Conservation (phyloP, 1,139 yeast genomes). For the Saccharomyces hybrid region DNA sequence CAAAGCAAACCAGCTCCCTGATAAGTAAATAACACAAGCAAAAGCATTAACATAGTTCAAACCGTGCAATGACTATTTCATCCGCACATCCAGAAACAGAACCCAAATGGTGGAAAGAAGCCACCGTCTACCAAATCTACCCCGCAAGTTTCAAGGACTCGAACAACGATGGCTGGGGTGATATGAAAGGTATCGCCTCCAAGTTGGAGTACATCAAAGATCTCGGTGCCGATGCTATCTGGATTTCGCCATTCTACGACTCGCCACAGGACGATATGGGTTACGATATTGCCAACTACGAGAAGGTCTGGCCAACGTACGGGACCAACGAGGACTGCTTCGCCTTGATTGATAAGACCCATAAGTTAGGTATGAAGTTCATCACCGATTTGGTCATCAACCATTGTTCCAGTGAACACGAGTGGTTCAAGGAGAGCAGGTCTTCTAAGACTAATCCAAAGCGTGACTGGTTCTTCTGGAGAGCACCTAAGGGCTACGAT, state of each 20-base stretch:
- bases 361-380: slow-evolving; percentile 44
- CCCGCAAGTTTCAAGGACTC: slow-evolving; percentile 54
- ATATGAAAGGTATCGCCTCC: slow-evolving; percentile 46
- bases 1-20: too few relatives aligned
- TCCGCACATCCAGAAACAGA: slow-evolving; percentile 12
- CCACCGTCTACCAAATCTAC: slow-evolving; percentile 50
- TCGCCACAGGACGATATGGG: slow-evolving; percentile 62
- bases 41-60: too few relatives aligned
- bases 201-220: slow-evolving; percentile 46
- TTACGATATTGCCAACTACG: slow-evolving; percentile 50
- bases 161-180: slow-evolving; percentile 53
- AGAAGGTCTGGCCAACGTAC: slow-evolving; percentile 43
- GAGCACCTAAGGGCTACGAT: slow-evolving; percentile 39
- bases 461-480: slow-evolving; percentile 59
- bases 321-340: slow-evolving; percentile 47
- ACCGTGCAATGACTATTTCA: slow-evolving; percentile 19
- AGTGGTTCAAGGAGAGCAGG: slow-evolving; percentile 51
- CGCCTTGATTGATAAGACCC: slow-evolving; percentile 27
- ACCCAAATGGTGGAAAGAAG: slow-evolving; percentile 49
- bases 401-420: slow-evolving; percentile 50
- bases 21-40: too few relatives aligned
- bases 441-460: slow-evolving; percentile 45
- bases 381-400: slow-evolving; percentile 52
- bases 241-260: slow-evolving; percentile 54
- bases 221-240: slow-evolving; percentile 46